Percentiles rank a stretch among this genome's conserved stretches.
Conservation (phyloP, 495 filamentous ascomycete species). For the Neurospora tetraspora region DNA sequence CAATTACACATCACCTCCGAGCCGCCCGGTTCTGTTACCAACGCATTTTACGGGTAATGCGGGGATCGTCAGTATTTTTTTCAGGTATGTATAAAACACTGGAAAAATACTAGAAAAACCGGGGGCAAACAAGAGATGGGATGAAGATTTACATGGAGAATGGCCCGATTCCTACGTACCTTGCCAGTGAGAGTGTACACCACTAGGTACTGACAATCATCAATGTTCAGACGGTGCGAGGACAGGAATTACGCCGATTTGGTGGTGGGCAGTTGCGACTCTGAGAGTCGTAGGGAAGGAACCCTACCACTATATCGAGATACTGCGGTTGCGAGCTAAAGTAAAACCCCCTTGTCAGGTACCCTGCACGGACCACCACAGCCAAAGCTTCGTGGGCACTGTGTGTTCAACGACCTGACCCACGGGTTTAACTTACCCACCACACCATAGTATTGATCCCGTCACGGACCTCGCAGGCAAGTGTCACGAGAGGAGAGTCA, state of each 20-base stretch:
- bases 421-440: no score
- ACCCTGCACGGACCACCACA: no score
- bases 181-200: not conserved
- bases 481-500: not conserved
- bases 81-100: not conserved
- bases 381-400: no score
- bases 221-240: not conserved
- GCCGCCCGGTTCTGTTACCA: not conserved
- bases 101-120: not conserved
- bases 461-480: not conserved
- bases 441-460: no score
- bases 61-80: not conserved
- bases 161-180: not conserved
- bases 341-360: no score
- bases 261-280: not conserved
- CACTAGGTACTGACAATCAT: not conserved
- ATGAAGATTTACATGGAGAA: not conserved
- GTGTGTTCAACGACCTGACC: no score
- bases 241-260: constrained; percentile 8
- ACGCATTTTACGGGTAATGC: not conserved
- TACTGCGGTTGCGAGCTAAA: no score
- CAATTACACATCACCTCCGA: not conserved
- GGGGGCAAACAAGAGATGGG: not conserved
- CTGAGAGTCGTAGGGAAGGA: not conserved
- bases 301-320: not conserved